Conservation (phyloP, 1,284 basidiomycete genomes). For the Termitomyces sp. region DNA sequence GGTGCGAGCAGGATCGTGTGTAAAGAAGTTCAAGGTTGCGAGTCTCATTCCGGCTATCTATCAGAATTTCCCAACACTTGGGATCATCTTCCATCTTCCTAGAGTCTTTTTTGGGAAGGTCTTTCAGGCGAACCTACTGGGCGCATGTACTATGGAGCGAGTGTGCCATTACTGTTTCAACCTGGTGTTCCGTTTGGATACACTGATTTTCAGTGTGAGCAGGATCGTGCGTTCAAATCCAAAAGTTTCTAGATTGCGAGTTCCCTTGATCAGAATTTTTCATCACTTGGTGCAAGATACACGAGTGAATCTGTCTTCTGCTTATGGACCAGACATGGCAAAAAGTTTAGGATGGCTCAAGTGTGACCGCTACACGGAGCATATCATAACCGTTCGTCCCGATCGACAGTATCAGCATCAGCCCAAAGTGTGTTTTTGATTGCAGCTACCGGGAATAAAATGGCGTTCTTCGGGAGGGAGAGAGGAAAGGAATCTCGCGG, state of each 20-base stretch:
- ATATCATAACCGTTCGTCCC: neutral
- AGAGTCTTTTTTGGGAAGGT: neutral
- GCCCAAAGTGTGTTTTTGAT: neutral
- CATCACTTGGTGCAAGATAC: too few species aligned
- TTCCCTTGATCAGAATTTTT: neutral
- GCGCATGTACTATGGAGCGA: neutral
- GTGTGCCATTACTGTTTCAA: neutral
- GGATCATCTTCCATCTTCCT: neutral
- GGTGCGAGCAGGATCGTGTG: neutral
- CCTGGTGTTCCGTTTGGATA: neutral
- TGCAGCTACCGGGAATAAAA: neutral
- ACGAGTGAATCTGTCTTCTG: neutral
- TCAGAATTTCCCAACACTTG: too few species aligned
- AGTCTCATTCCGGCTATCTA: neutral
- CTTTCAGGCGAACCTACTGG: neutral
- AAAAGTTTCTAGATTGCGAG: neutral
- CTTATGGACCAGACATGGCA: neutral
- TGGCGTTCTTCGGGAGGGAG: too few species aligned
- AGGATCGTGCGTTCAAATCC: neutral
- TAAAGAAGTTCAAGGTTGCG: neutral
- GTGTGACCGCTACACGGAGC: neutral
- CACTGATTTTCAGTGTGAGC: neutral
- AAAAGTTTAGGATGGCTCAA: neutral
- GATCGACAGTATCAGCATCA: neutral
- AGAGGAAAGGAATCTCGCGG: too few species aligned